Conservation (phyloP, 129 eudicot genomes). For the Flaveria sonorensis region DNA sequence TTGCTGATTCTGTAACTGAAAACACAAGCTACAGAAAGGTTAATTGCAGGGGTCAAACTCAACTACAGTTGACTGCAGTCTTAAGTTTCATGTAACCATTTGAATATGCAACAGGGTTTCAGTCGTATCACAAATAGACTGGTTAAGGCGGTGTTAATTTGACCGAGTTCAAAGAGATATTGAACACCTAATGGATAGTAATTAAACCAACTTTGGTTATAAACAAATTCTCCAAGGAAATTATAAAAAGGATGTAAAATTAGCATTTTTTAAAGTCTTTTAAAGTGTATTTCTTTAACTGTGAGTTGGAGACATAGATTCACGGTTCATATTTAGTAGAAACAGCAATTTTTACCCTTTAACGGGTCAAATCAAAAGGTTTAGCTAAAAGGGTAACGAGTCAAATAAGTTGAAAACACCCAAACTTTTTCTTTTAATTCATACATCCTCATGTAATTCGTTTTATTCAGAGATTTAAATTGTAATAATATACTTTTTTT, state of each 20-base stretch:
- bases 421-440: not conserved
- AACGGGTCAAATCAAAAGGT: not conserved
- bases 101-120: not conserved
- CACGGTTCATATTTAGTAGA: not conserved
- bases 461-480: not conserved
- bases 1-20: conserved; percentile 34
- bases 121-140: not conserved
- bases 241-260: conserved; percentile 2
- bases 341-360: conserved; percentile 1
- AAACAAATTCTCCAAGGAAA: not conserved
- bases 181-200: not conserved
- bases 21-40: conserved; percentile 17
- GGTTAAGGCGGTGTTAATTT: not conserved
- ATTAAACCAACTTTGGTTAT: conserved; percentile 8
- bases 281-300: not conserved
- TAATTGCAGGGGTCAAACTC: conserved; percentile 3
- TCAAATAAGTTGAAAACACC: not conserved
- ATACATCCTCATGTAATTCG: not conserved
- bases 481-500: not conserved
- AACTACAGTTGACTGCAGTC: not conserved
- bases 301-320: not conserved
- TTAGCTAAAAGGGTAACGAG: not conserved
- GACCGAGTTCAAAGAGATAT: not conserved
- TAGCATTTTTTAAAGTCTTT: conserved; percentile 3
- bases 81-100: not conserved